Evolutionary conservation across 768 basidiomycete genomes (phyloP).

Genomic region (Lentinula guzmanii): DNA sequence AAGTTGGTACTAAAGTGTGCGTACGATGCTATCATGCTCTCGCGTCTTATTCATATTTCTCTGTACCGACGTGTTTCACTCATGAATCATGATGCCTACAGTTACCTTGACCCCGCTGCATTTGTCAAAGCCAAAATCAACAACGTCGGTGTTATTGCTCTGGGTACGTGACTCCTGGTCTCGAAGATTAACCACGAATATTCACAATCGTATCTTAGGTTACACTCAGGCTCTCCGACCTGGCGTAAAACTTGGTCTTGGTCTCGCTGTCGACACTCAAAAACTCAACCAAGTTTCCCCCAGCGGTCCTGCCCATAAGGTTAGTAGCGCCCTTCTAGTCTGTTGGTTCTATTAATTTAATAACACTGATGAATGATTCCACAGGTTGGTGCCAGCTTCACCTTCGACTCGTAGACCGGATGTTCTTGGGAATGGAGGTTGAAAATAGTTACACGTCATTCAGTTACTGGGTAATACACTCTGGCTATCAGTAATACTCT

Average conservation of each 20-base stretch:
- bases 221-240: conserved; percentile 93
- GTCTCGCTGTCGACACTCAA: conserved; percentile 93
- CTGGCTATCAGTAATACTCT: too few relatives aligned
- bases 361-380: neutral
- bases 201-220: conserved; percentile 31
- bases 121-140: conserved; percentile 99
- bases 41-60: neutral
- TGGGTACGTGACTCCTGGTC: conserved; percentile 40
- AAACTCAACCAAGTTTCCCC: conserved; percentile 71
- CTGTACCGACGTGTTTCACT: too few relatives aligned
- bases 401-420: conserved; percentile 61
- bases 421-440: conserved; percentile 1
- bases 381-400: conserved; percentile 67
- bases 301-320: conserved; percentile 73
- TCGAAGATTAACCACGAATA: conserved; percentile 5
- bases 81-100: too few relatives aligned
- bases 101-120: conserved; percentile 80
- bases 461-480: neutral
- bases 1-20: conserved; percentile 94
- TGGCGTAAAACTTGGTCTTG: conserved; percentile 89
- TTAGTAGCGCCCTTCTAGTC: conserved; percentile 15
- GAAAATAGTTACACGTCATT: conserved; percentile 3
- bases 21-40: conserved; percentile 22
- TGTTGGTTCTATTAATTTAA: neutral
- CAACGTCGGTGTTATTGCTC: conserved; percentile 86